Percentiles rank a stretch among this genome's conserved stretches.
These are phyloP conservation scores for Thraustochytrium striatum DNA, from an alignment of 352 stramenopile species.

Conservation along the genomic window DNA sequence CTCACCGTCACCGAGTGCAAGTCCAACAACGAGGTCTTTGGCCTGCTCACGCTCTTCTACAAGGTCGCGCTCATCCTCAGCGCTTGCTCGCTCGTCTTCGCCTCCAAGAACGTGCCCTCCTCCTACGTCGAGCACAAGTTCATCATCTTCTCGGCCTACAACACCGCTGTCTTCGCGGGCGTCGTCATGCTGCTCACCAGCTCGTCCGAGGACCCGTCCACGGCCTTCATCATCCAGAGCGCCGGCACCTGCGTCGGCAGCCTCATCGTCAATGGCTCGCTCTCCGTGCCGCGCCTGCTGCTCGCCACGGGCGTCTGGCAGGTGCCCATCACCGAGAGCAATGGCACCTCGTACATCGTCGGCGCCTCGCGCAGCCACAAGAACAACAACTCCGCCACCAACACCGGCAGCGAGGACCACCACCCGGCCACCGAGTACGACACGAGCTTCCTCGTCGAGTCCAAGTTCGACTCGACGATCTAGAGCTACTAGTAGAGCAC, in stretches of 20 bases:
- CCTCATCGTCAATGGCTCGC: background rate
- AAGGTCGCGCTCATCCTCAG: background rate
- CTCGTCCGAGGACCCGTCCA: background rate
- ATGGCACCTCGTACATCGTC: too few species aligned
- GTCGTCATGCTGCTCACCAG: background rate
- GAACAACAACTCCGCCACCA: too few species aligned
- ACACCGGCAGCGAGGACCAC: too few species aligned
- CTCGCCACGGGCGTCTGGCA: background rate
- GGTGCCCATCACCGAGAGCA: too few species aligned
- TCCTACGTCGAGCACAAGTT: conserved; percentile 1
- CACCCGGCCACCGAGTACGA: too few species aligned
- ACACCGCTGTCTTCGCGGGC: background rate
- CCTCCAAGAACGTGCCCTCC: background rate
- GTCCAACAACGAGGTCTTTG: background rate
- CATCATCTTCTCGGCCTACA: background rate
- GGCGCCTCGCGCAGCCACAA: too few species aligned
- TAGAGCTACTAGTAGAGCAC: too few species aligned
- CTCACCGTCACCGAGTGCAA: background rate
- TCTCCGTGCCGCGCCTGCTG: background rate
- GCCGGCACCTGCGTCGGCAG: background rate
- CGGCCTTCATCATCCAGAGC: background rate
- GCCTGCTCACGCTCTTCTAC: background rate
- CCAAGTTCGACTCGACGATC: too few species aligned
- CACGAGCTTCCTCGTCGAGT: too few species aligned
- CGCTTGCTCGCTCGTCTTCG: background rate